Evolutionary conservation across 306 rosid genomes (phyloP).

Genomic region (Abrus precatorius): DNA sequence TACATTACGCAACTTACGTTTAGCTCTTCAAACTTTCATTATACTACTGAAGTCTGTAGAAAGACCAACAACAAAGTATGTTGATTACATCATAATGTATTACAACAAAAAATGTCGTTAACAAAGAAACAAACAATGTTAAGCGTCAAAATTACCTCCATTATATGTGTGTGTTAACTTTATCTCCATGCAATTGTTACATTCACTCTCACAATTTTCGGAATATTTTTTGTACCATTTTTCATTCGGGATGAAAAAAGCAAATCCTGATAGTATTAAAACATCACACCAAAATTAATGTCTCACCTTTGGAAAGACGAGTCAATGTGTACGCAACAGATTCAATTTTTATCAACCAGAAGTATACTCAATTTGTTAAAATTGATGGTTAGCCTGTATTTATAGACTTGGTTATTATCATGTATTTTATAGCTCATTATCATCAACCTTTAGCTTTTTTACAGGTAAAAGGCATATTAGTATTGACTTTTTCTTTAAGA

Average conservation of each 20-base stretch:
- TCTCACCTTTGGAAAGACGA: background rate
- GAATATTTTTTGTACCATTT: background rate
- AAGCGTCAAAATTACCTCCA: too few species aligned
- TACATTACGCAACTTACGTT: background rate
- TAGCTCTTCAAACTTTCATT: conserved; percentile 2
- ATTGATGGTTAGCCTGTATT: background rate
- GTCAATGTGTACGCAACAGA: conserved; percentile 15
- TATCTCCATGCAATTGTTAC: background rate
- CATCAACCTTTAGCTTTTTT: background rate
- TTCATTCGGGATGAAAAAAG: background rate
- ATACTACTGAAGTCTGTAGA: background rate
- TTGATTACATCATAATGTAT: background rate
- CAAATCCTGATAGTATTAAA: background rate
- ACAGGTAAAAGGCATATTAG: background rate
- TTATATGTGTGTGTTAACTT: too few species aligned
- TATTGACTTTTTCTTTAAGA: conserved; percentile 1
- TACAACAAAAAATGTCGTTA: too few species aligned
- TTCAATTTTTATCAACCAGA: background rate
- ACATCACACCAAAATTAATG: conserved; percentile 1
- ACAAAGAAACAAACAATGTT: too few species aligned
- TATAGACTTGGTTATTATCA: background rate
- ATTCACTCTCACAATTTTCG: background rate
- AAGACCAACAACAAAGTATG: background rate
- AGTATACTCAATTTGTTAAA: background rate
- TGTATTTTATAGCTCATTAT: conserved; percentile 13